These are phyloP conservation scores for Abelmoschus esculentus DNA, from an alignment of 345 rosid species.

Conservation along the genomic window DNA sequence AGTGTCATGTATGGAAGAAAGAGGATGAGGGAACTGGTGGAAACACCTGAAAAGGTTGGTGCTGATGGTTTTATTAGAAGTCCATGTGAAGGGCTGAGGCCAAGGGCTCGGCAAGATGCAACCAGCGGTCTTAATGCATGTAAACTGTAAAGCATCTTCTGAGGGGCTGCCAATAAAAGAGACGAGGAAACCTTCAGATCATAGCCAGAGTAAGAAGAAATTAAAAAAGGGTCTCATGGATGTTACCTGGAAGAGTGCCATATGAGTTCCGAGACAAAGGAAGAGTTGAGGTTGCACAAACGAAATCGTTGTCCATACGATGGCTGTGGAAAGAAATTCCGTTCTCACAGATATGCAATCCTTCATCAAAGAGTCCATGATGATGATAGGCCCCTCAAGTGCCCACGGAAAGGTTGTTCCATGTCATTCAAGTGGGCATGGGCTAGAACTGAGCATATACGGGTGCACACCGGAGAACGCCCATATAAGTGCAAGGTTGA, in stretches of 20 bases:
- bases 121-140: conserved; percentile 13
- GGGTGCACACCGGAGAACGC: conserved; percentile 89
- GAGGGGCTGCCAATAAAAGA: conserved; percentile 32
- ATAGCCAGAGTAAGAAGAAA: conserved; percentile 26
- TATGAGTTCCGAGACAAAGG: conserved; percentile 73
- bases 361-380: conserved; percentile 90
- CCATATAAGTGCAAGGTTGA: conserved; percentile 81
- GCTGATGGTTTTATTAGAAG: conserved; percentile 57
- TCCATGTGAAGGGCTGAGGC: conserved; percentile 98
- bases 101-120: conserved; percentile 46
- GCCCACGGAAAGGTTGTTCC: conserved; percentile 86
- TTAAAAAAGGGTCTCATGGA: conserved; percentile 28
- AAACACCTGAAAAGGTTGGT: conserved; percentile 23
- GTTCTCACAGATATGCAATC: conserved; percentile 70
- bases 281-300: conserved; percentile 57
- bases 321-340: conserved; percentile 76
- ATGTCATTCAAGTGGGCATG: conserved; percentile 98
- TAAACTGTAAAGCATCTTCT: conserved; percentile 17
- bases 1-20: conserved; percentile 37
- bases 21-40: conserved; percentile 44
- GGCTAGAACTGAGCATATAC: conserved; percentile 96
- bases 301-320: conserved; percentile 67
- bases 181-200: conserved; percentile 27
- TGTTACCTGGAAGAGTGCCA: conserved; percentile 79
- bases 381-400: conserved; percentile 73